These are phyloP conservation scores for Phytopythium boreale DNA, from an alignment of 352 stramenopile genomes.

Conservation along the genomic window DNA sequence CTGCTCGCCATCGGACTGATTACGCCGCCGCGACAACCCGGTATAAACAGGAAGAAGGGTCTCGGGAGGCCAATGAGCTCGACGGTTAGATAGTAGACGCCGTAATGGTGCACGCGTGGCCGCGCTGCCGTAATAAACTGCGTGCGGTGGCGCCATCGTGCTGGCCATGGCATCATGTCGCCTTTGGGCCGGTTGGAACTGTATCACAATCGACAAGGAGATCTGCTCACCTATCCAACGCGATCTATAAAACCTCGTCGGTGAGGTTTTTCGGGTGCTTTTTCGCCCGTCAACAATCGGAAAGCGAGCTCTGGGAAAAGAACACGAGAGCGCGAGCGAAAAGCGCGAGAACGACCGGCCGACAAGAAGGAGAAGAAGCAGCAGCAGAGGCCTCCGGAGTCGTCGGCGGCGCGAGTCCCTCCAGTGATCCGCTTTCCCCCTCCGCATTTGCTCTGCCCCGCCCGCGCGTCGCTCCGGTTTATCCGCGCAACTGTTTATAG, in stretches of 20 bases:
- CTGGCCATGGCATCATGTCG: no score
- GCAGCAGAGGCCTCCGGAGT: not conserved
- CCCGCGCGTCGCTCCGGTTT: not conserved
- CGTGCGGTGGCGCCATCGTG: no score
- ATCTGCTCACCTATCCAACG: no score
- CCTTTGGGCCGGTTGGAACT: no score
- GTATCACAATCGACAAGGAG: no score
- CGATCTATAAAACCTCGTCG: not conserved
- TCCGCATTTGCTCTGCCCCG: not conserved
- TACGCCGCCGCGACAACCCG: not conserved
- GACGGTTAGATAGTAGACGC: no score
- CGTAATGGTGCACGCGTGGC: no score
- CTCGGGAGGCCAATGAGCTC: no score
- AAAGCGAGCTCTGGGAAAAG: not conserved
- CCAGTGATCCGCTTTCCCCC: not conserved
- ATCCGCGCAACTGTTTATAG: not conserved
- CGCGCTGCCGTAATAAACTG: no score
- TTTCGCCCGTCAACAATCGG: not conserved
- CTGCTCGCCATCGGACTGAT: not conserved
- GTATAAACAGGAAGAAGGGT: no score
- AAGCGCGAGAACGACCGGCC: slow-evolving; percentile 1
- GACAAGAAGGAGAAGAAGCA: not conserved
- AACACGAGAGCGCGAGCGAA: not conserved
- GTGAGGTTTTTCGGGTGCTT: not conserved
- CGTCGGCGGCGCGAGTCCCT: not conserved